Base-by-base conservation (phyloP, 2,329 filamentous ascomycete genomes). In the Gnomoniopsis sp. region DNA sequence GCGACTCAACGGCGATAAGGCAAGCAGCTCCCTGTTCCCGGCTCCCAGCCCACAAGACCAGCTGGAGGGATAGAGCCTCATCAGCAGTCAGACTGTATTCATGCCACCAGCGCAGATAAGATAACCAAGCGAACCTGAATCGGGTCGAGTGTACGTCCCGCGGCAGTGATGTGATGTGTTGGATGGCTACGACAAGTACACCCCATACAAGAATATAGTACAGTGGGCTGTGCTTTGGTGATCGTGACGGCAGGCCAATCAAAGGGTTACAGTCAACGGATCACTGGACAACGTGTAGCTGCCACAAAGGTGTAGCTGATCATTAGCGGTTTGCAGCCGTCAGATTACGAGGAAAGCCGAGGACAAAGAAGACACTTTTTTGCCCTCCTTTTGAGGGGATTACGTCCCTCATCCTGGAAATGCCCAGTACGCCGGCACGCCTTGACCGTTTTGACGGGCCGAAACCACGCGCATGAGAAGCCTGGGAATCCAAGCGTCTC, bases 281-380 rank as follows among this genome's bases (percentile, higher is more conserved):
- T 61, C 59, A 61, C 55, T n/a, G 59, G 34, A 60, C 55, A 34
- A 38, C 55, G 33, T 51, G 47, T 47, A 48, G 48, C 7, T 51
- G 12, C 41, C 55, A 58, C 55, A 51, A 55, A 30, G 55, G 38
- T 12, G 7, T 14, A 48, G 26, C 12, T 15, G 38, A n/a, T 15
- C 38, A n/a, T 22, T 48, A 55, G 22, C 58, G 55, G 58, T 36
- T 55, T 61, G 59, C 46, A 51, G 38, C 22, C 49, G 26, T 38
- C 33, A 36, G 50, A 44, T 17, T 41, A 41, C 38, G 38, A n/a
- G 38, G n/a, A 3, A 12, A 41, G n/a, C 38, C 38, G 4, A 41
- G 12, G 38, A n/a, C n/a, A 12, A 6, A 11, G 33, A 36, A 23
- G 33, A 17, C 11, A 30, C 26, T 8, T 30, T 8, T 30, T 8